Evolutionary conservation across 2,329 filamentous ascomycete genomes (phyloP).

Genomic region (Fonsecaea nubica): DNA sequence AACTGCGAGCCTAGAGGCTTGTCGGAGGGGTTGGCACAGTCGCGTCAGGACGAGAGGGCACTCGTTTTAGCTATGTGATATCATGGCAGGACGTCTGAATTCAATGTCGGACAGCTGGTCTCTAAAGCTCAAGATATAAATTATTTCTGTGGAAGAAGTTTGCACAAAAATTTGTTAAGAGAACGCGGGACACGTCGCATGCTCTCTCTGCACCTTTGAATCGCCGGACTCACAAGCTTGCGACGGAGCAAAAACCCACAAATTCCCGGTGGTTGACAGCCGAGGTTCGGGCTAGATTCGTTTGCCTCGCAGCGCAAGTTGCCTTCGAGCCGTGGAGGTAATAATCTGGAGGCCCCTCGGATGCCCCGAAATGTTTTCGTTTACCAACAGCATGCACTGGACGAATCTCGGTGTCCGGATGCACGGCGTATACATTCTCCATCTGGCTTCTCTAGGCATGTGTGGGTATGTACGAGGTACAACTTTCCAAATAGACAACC

Average conservation of each 20-base stretch:
- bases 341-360: neutral
- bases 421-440: neutral
- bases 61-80: slow-evolving; percentile 17
- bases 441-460: neutral
- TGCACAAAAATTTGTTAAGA: neutral
- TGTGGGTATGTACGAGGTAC: neutral
- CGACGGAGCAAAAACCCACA: neutral
- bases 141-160: neutral
- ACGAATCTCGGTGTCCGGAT: slow-evolving; percentile 13
- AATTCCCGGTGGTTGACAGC: neutral
- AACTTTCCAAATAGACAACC: neutral
- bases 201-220: neutral
- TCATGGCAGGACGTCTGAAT: slow-evolving; percentile 4
- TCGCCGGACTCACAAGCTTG: slow-evolving; percentile 18
- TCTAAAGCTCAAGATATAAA: neutral
- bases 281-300: slow-evolving; percentile 12
- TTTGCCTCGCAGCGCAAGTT: neutral
- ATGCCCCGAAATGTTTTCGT: slow-evolving; percentile 25
- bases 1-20: slow-evolving; percentile 24
- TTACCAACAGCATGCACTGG: neutral
- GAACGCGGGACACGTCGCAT: slow-evolving; percentile 9
- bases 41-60: slow-evolving; percentile 6
- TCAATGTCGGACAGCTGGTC: neutral
- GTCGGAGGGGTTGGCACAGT: slow-evolving; percentile 21
- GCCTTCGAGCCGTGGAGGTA: slow-evolving; percentile 5